These are phyloP conservation scores for Pichia sp. DNA, from an alignment of 1,139 yeast species.

Conservation along the genomic window DNA sequence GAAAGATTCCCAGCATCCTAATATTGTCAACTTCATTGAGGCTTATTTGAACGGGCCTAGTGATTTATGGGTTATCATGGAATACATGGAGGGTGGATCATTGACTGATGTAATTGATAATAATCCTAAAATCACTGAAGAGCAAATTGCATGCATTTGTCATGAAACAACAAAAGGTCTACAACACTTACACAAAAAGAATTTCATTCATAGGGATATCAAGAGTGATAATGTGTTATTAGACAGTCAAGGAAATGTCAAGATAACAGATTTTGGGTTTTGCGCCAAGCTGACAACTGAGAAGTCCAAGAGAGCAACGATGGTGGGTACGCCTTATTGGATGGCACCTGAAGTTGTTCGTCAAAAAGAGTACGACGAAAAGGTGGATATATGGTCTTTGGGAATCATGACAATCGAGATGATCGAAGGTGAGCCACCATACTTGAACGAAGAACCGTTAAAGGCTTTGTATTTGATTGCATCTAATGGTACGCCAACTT, in stretches of 20 bases:
- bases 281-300: slow-evolving; percentile 94
- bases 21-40: slow-evolving; percentile 89
- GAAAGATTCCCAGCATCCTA: slow-evolving; percentile 88
- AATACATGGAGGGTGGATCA: slow-evolving; percentile 88
- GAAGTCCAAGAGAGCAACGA: slow-evolving; percentile 89
- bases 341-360: slow-evolving; percentile 99
- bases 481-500: slow-evolving; percentile 93
- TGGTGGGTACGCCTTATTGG: slow-evolving; percentile 99
- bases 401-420: slow-evolving; percentile 98
- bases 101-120: slow-evolving; percentile 87
- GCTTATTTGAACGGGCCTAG: slow-evolving; percentile 64
- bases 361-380: slow-evolving; percentile 92
- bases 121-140: slow-evolving; percentile 54
- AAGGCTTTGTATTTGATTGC: slow-evolving; percentile 87
- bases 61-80: slow-evolving; percentile 89
- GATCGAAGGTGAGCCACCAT: slow-evolving; percentile 98
- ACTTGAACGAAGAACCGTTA: slow-evolving; percentile 89
- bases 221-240: slow-evolving; percentile 89
- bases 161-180: slow-evolving; percentile 87
- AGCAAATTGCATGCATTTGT: slow-evolving; percentile 86
- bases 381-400: slow-evolving; percentile 95
- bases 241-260: slow-evolving; percentile 81
- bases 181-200: slow-evolving; percentile 83
- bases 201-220: slow-evolving; percentile 92
- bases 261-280: slow-evolving; percentile 96